A percentile compares a stretch with the other conserved stretches of the same genome.
phyloP scores from a whole-genome alignment of 345 rosid species.

The Moringa oleifera region DNA sequence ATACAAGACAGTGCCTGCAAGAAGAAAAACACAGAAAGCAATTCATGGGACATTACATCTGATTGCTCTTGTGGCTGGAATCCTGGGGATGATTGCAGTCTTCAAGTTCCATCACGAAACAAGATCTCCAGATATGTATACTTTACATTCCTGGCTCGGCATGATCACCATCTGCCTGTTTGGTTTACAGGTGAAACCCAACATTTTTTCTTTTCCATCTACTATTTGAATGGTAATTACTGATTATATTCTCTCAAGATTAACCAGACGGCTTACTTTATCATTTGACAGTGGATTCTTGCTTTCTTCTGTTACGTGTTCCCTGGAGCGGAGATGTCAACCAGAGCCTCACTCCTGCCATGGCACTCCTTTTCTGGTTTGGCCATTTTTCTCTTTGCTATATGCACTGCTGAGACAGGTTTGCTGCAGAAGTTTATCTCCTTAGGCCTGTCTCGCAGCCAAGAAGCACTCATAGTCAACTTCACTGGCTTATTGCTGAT shows the following conservation, averaged over 20 bases:
- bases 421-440: constrained; percentile 21
- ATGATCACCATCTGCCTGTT: constrained; percentile 41
- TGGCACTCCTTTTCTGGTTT: constrained; percentile 46
- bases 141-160: constrained; percentile 58
- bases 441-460: constrained; percentile 15
- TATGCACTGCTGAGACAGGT: constrained; percentile 44
- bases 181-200: constrained; percentile 51
- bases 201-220: too few relatives aligned
- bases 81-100: constrained; percentile 32
- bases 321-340: constrained; percentile 25
- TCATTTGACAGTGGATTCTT: constrained; percentile 30
- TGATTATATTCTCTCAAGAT: too few relatives aligned
- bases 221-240: too few relatives aligned
- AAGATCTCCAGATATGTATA: constrained; percentile 17
- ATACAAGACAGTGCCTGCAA: constrained; percentile 37
- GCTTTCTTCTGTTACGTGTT: constrained; percentile 41
- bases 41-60: constrained; percentile 33
- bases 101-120: constrained; percentile 37
- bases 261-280: too few relatives aligned
- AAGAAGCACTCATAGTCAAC: constrained; percentile 41
- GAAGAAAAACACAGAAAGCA: constrained; percentile 25
- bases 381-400: constrained; percentile 31
- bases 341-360: constrained; percentile 33
- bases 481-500: constrained; percentile 40
- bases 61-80: constrained; percentile 34